These are phyloP conservation scores for Sporisorium sorghi DNA, from an alignment of 1,284 basidiomycete genomes.

Conservation along the genomic window DNA sequence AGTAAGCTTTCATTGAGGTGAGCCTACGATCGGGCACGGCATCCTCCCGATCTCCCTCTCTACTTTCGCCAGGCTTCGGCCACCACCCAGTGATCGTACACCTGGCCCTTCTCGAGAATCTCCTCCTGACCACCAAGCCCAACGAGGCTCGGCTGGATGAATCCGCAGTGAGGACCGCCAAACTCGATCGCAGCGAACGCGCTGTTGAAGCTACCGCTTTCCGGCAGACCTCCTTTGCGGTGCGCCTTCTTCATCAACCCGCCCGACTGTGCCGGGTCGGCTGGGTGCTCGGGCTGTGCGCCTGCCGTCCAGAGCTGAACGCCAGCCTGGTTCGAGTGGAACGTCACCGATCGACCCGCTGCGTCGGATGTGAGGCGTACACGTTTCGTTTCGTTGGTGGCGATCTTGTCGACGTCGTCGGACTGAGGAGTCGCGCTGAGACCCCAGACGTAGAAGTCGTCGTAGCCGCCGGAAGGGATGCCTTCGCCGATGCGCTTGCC, in stretches of 20 bases:
- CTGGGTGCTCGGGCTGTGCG: constrained; percentile 44
- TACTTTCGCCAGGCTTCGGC: constrained; percentile 45
- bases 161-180: constrained; percentile 62
- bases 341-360: constrained; percentile 45
- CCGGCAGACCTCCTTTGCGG: constrained; percentile 32
- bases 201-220: constrained; percentile 48
- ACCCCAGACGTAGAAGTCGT: constrained; percentile 66
- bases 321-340: constrained; percentile 61
- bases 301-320: constrained; percentile 61
- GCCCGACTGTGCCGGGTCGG: constrained; percentile 32
- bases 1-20: background rate
- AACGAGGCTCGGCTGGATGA: constrained; percentile 43
- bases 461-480: constrained; percentile 52
- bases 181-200: constrained; percentile 61
- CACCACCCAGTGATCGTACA: constrained; percentile 58
- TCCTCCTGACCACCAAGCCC: constrained; percentile 52
- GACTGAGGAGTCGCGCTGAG: constrained; percentile 24
- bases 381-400: constrained; percentile 35
- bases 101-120: constrained; percentile 51
- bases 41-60: background rate
- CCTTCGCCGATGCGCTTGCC: constrained; percentile 44
- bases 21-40: background rate
- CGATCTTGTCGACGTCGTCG: constrained; percentile 32
- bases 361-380: constrained; percentile 41
- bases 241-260: constrained; percentile 47